Evolutionary conservation across 2,329 filamentous ascomycete genomes (phyloP), one percentile per base, ranked within the genome.

Genomic region (Fonsecaea monophora): DNA sequence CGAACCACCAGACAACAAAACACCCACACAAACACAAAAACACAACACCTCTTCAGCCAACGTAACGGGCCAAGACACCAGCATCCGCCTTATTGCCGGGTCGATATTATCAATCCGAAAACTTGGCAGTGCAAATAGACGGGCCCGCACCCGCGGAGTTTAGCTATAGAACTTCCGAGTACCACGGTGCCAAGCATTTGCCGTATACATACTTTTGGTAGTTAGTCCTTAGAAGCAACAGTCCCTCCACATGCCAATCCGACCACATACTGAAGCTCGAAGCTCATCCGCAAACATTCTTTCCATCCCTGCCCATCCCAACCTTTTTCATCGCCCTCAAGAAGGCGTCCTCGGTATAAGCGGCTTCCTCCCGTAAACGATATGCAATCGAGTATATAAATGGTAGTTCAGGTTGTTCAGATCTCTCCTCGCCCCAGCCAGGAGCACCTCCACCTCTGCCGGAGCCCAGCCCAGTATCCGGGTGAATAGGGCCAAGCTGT

Each of bases 401-500:
- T 70, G 68, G 58, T 68, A 62, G 4, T 56, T 60, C 2, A 62
- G 57, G n/a, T 70, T 70, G 3, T 55, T 54, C 25, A 70, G 53
- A 50, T 70, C 79, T 60, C 68, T 74, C 58, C 77, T 78, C 3
- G 81, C 80, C 12, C 76, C 74, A 4, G 74, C 75, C 54, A 80
- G 65, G 12, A 81, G 77, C 1, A 78, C 69, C 62, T 79, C 73
- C 3, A 81, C 74, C 13, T 78, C 73, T 38, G 78, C 76, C 12
- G 69, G 74, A 0, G 73, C 63, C 67, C 73, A 76, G 1, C 77
- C 78, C 10, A 79, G 68, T 1, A 79, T 73, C 5, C 77, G 72
- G 5, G 78, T 80, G 60, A 78, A 79, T 9, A 79, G 73, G 3
- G 77, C 78, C 13, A 80, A 70, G 3, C 76, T 75, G 65, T 78